These are phyloP conservation scores for Annulohypoxylon stygium DNA, from an alignment of 495 filamentous ascomycete species.

Conservation along the genomic window DNA sequence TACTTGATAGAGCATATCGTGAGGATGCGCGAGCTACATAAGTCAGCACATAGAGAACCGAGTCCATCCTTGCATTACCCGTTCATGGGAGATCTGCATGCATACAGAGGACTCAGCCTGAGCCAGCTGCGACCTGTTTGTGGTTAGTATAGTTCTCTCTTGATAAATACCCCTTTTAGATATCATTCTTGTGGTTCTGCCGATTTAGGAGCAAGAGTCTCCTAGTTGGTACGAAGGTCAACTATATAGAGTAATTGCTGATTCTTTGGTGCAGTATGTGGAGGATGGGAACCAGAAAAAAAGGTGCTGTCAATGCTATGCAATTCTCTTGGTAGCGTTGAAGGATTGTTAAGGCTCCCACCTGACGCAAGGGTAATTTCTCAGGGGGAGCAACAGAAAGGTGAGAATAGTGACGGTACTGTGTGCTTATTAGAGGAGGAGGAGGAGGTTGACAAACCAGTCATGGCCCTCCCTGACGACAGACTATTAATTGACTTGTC, in stretches of 20 bases:
- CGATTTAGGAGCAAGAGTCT: not conserved
- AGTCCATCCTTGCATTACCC: not conserved
- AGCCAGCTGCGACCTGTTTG: constrained; percentile 2
- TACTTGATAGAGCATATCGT: constrained; percentile 7
- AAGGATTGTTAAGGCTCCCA: constrained; percentile 5
- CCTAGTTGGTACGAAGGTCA: not conserved
- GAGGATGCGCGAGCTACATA: constrained; percentile 3
- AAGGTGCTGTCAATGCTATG: constrained; percentile 3
- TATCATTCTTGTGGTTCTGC: not conserved
- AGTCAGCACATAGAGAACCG: not conserved
- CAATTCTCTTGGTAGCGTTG: not conserved
- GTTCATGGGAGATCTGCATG: constrained; percentile 2
- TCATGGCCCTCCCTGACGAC: not conserved
- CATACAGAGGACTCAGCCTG: not conserved
- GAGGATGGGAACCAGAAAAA: constrained; percentile 4
- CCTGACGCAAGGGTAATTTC: not conserved
- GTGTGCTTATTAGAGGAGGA: not conserved
- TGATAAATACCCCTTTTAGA: not conserved
- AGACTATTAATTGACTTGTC: not conserved
- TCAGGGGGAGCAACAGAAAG: not conserved
- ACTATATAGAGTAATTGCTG: not conserved
- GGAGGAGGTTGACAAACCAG: not conserved
- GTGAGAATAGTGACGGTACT: not conserved
- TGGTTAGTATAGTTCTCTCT: not conserved
- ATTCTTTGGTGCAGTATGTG: constrained; percentile 3